Conservation (phyloP, 2,329 filamentous ascomycete species). For the Fusarium miscanthi region DNA sequence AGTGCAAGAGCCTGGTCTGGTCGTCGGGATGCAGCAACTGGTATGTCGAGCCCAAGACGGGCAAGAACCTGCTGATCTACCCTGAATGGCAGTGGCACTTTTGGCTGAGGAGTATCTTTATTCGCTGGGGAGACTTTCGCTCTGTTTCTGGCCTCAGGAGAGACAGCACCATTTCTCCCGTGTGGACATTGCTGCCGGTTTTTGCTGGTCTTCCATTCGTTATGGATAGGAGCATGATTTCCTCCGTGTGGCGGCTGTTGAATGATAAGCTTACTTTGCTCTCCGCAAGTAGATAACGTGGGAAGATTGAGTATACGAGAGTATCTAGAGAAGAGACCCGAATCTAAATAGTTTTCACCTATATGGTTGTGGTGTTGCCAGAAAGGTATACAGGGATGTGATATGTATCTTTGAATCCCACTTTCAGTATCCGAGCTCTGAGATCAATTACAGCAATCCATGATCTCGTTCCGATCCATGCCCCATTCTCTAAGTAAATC, state of each 20-base stretch:
- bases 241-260: not conserved
- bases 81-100: not conserved
- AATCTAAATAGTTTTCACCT: rapidly evolving
- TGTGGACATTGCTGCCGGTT: not conserved
- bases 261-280: not conserved
- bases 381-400: rapidly evolving
- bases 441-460: not conserved
- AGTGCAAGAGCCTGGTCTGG: not conserved
- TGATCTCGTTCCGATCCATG: not conserved
- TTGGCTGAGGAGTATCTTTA: not conserved
- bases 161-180: not conserved
- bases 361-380: not conserved
- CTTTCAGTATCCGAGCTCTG: not conserved
- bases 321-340: not conserved
- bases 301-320: rapidly evolving
- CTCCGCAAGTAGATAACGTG: not conserved
- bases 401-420: not conserved
- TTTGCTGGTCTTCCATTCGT: not conserved
- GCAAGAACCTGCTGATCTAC: not conserved
- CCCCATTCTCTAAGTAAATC: not conserved
- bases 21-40: not conserved
- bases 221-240: rapidly evolving
- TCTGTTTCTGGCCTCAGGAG: not conserved
- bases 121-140: not conserved
- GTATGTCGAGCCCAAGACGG: not conserved